Evolutionary conservation across 2,329 filamentous ascomycete species (phyloP), one percentile per base, ranked within the genome.

Genomic region (Neurospora sp.): DNA sequence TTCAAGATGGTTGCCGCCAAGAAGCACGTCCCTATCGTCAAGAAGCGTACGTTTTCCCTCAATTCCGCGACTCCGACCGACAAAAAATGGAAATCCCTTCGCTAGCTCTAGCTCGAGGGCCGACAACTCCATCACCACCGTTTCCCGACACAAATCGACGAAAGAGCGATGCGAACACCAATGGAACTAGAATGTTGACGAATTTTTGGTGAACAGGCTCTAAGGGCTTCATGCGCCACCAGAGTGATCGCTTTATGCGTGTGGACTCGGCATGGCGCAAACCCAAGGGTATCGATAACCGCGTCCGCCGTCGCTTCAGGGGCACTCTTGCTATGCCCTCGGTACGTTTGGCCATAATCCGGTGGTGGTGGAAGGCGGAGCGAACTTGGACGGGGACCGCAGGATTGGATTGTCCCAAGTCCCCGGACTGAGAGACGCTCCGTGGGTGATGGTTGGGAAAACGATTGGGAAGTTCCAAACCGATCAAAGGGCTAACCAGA

Each of bases 281-380:
- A 89, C 96, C 96, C 78, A 99, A 99, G 92, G 96, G 96, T 93
- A 99, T 99, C 85, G 96, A 99, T 87, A 97, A 94, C 88, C 88
- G 92, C 81, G 95, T 99, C 82, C 92, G 96, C 83, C 90, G 96
- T 88, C 92, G 96, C 78, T 99, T 99, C 89, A 93, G 92, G 86
- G 93, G 96, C 81, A 92, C 92, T 86, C 91, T 91, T 84, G 89
- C 90, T 81, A 98, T 99, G 95, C 96, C 96, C 85, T 97, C 93
- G 88, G 52, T 66, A 43, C 38, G 66, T 40, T 67, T 38, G 38
- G 19, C 38, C 33, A 15, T 23, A 41, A 33, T 40, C 33, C 8
- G 28, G 23, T 33, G 28, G 12, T 62, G 52, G 52, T 17, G 28
- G 52, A 36, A 62, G 12, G 15, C 28, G 52, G 52, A 36, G 15